Evolutionary conservation across 148 eudicot species (phyloP), one percentile per base, ranked within the genome.

Genomic region (Fagopyrum esculentum): DNA sequence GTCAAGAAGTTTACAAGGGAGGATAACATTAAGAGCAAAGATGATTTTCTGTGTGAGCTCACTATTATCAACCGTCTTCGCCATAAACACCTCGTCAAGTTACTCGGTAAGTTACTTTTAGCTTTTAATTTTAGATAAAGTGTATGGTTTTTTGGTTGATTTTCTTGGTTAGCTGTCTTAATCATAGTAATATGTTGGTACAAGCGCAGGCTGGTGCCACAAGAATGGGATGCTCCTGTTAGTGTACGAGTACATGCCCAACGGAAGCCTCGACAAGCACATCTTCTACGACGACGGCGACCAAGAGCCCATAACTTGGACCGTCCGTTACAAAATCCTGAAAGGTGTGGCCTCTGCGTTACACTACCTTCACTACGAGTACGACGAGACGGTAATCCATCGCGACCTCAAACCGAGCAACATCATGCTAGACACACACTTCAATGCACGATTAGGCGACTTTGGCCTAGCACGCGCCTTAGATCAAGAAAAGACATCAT

Each of bases 31-130:
- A 87, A 91, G 75, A 88, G 97, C 11, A 82, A 84, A 22, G 97
- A 87, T 69, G 98, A 94, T 87, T 94, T 94, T 81, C 82, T 94
- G 85, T 84, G 93, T 13, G 98, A 94, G 83, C 91, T 94, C 19
- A 87, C 93, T 15, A 94, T 94, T 16, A 94, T 94, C 71, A 94
- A 94, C 52, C 85, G 93, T 17, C 88, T 94, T 73, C 87, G 98
- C 1, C 98, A 94, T 47, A 84, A 78, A 50, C 89, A 94, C 84
- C 97, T 94, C 30, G 98, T 91, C 74, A 86, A 81, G 72, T 80
- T 94, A 72, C 86, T 88, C 2, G 98, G 98, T 94, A 73, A 76
- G 86, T 76, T 35, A 3, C 43, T 49, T 73, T 55, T n/a, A n/a
- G n/a, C n/a, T n/a, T n/a, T n/a, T n/a, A n/a, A n/a, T n/a, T n/a